Conservation (phyloP, 2,329 filamentous ascomycete species). For the Metarhizium brunneum region DNA sequence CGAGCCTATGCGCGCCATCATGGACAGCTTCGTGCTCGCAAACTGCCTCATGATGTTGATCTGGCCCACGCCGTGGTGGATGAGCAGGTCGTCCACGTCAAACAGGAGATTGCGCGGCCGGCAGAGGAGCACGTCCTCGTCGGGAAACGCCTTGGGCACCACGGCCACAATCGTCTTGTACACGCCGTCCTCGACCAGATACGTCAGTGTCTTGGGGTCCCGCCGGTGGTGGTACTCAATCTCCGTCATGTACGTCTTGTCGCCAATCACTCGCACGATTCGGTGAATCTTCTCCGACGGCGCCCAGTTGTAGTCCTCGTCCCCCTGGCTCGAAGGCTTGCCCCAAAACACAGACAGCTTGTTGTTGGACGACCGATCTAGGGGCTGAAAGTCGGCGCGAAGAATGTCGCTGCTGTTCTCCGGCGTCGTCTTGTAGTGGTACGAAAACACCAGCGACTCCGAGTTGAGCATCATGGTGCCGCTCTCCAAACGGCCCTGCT, state of each 20-base stretch:
- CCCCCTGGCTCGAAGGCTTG: slow-evolving; percentile 16
- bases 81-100: slow-evolving; percentile 24
- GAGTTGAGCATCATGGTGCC: slow-evolving; percentile 18
- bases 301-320: slow-evolving; percentile 21
- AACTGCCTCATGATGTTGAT: slow-evolving; percentile 16
- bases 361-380: slow-evolving; percentile 12
- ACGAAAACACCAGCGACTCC: slow-evolving; percentile 22
- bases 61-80: slow-evolving; percentile 20
- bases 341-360: slow-evolving; percentile 27
- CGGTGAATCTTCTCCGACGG: slow-evolving; percentile 25
- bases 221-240: slow-evolving; percentile 25
- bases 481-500: neutral
- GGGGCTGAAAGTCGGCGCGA: slow-evolving; percentile 19
- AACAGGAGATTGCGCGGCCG: slow-evolving; percentile 21
- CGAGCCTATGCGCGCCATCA: slow-evolving; percentile 16
- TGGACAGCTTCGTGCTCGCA: slow-evolving; percentile 10
- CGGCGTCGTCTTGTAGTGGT: slow-evolving; percentile 24
- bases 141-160: slow-evolving; percentile 17
- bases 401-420: slow-evolving; percentile 23
- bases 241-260: slow-evolving; percentile 19
- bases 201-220: slow-evolving; percentile 25
- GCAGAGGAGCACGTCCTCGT: slow-evolving; percentile 18
- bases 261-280: slow-evolving; percentile 18
- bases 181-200: slow-evolving; percentile 14
- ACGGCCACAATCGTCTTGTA: slow-evolving; percentile 13